phyloP scores from a whole-genome alignment of 1,139 yeast genomes.

The Lodderomyces parapsilosis region DNA sequence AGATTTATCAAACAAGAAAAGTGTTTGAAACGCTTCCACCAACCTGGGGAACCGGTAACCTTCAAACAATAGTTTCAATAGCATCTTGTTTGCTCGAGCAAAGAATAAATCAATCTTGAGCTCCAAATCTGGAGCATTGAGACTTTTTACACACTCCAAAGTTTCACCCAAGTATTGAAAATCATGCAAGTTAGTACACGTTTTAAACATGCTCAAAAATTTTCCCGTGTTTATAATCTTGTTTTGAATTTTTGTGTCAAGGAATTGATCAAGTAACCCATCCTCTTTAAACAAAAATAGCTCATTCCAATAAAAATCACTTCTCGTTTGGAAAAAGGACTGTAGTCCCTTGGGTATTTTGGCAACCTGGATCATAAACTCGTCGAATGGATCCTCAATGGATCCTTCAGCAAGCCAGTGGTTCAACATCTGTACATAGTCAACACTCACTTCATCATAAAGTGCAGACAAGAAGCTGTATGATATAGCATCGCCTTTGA shows the following conservation, averaged over 20 bases:
- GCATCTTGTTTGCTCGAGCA: slow-evolving; percentile 61
- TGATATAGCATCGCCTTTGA: slow-evolving; percentile 67
- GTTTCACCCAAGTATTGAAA: slow-evolving; percentile 23
- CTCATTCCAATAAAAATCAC: slow-evolving; percentile 87
- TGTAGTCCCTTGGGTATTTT: slow-evolving; percentile 29
- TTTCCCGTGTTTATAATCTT: slow-evolving; percentile 84
- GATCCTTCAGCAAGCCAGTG: slow-evolving; percentile 77
- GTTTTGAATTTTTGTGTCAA: slow-evolving; percentile 51
- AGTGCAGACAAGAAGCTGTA: slow-evolving; percentile 50
- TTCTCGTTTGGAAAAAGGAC: slow-evolving; percentile 45
- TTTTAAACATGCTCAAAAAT: slow-evolving; percentile 69
- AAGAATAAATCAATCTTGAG: slow-evolving; percentile 64
- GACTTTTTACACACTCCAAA: slow-evolving; percentile 29
- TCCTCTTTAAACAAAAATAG: slow-evolving; percentile 73
- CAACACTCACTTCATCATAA: slow-evolving; percentile 58
- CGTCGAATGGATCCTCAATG: slow-evolving; percentile 77
- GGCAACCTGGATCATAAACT: slow-evolving; percentile 66
- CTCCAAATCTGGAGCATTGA: slow-evolving; percentile 61
- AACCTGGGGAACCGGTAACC: slow-evolving; percentile 58
- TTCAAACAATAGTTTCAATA: slow-evolving; percentile 57
- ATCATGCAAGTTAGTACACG: slow-evolving; percentile 48
- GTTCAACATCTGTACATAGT: slow-evolving; percentile 69
- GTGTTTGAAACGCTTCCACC: slow-evolving; percentile 49
- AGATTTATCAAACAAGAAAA: slow-evolving; percentile 51
- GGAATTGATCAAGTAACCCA: slow-evolving; percentile 70